Evolutionary conservation across 352 stramenopile genomes (phyloP).

Genomic region (Globisporangium cylindrosporum): DNA sequence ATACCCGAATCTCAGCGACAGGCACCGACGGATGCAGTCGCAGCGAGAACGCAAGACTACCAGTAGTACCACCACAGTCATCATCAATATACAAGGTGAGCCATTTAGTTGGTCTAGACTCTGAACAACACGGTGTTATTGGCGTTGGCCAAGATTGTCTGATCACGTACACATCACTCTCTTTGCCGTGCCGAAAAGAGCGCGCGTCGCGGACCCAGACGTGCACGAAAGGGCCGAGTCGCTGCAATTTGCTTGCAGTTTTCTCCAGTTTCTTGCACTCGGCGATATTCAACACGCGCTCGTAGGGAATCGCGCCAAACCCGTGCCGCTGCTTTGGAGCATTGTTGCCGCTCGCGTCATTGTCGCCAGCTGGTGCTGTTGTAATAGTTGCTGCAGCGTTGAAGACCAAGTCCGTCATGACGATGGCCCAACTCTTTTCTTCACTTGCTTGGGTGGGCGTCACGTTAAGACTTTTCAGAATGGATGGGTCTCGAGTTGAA

Average conservation of each 20-base stretch:
- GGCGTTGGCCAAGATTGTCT: not conserved
- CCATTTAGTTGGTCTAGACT: not conserved
- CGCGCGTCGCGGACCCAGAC: constrained; percentile 63
- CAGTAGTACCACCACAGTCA: not conserved
- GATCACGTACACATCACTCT: constrained; percentile 35
- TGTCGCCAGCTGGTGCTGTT: not conserved
- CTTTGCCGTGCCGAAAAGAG: constrained; percentile 39
- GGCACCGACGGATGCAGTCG: constrained; percentile 39
- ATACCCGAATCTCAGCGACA: constrained; percentile 44
- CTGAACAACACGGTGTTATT: not conserved
- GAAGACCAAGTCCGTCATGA: constrained; percentile 15
- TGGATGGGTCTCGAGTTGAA: not conserved
- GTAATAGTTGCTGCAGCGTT: not conserved
- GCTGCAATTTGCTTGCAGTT: constrained; percentile 22
- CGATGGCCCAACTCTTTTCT: not conserved
- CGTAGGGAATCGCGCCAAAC: constrained; percentile 30
- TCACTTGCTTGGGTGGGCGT: not conserved
- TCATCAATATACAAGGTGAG: not conserved
- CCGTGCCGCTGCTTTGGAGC: not conserved
- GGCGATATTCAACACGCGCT: constrained; percentile 35
- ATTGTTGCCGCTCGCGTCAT: not conserved
- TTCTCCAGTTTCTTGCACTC: constrained; percentile 39
- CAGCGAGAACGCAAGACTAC: constrained; percentile 37
- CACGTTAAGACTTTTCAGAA: not conserved
- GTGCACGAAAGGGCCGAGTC: constrained; percentile 39